Percentiles rank a stretch among this genome's conserved stretches.
Evolutionary conservation across 140 eudicot genomes (phyloP).

Genomic region (Stevia rebaudiana): DNA sequence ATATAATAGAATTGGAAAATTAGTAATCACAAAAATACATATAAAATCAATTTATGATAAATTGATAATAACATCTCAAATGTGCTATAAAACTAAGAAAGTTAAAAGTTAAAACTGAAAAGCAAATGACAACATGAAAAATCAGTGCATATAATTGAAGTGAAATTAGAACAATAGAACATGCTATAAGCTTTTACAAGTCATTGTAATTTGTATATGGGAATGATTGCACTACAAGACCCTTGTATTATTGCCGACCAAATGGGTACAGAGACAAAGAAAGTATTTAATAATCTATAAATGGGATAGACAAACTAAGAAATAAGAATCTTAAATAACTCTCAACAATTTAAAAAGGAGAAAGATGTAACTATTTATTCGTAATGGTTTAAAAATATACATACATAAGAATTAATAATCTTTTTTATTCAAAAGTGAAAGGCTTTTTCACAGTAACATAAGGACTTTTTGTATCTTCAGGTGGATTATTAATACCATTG

Average conservation of each 20-base stretch:
- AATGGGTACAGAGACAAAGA: constrained; percentile 15
- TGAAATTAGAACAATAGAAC: constrained; percentile 25
- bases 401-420: too few relatives aligned
- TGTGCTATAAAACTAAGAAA: constrained; percentile 1
- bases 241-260: constrained; percentile 37
- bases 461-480: too few relatives aligned
- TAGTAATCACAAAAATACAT: too few relatives aligned
- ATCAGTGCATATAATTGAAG: constrained; percentile 12
- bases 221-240: constrained; percentile 27
- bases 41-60: too few relatives aligned
- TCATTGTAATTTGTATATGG: constrained; percentile 18
- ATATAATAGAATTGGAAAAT: too few relatives aligned
- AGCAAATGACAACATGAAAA: constrained; percentile 10
- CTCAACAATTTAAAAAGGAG: not conserved
- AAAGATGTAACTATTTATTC: not conserved
- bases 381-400: too few relatives aligned
- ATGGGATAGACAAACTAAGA: not conserved
- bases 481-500: too few relatives aligned
- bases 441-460: too few relatives aligned
- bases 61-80: too few relatives aligned
- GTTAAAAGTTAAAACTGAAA: not conserved
- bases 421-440: too few relatives aligned
- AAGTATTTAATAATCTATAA: not conserved
- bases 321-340: not conserved
- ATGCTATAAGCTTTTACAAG: constrained; percentile 20